Base-by-base conservation (phyloP, 1,139 yeast genomes). In the Ashbya aceris region DNA sequence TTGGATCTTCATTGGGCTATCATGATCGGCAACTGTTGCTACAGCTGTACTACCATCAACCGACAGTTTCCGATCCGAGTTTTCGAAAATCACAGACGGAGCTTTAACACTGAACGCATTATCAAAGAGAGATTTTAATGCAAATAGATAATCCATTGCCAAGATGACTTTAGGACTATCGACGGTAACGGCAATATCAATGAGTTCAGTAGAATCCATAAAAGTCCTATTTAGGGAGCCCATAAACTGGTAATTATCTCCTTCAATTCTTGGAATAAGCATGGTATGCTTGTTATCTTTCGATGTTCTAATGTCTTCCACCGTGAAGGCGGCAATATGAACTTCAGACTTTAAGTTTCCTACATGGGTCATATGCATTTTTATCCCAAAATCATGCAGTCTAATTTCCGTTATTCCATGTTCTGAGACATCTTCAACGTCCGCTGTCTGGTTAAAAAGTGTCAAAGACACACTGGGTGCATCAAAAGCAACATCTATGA, bases 91-190 rank as follows among this genome's bases (percentile, higher is more conserved):
- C 12, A 37, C 40, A 7, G 42, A 45, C 8, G 51, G 33, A 17
- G 47, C 33, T 23, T 48, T 42, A 5, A 54, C 45, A 20, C 41
- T 41, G 29, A 66, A 47, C 0, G 77, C 79, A 45, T 65, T 66
- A 49, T 72, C 77, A 17, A 70, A 61, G 59, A 83, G 84, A 0
- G 72, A 64, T 52, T 84, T 84, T 49, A 91, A 58, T 1, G 91
- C 89, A 63, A 87, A 76, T 35, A 91, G 56, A 58, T 85, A 89
- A 55, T 89, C 98, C 49, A 91, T 66, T 0, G 96, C 96, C 39
- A 91, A 62, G 40, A 91, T 79, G 13, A 83, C 73, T 46, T 73
- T 76, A 0, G 97, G 96, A 49, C 81, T 83, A 50, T 87, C 95
- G 9, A 89, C 73, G 0, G 86, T 77, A 8, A 84, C 61, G 55